Percentiles rank a stretch among this genome's conserved stretches.
phyloP scores from a whole-genome alignment of 2,329 filamentous ascomycete genomes.

The Scedosporium aurantiacum region DNA sequence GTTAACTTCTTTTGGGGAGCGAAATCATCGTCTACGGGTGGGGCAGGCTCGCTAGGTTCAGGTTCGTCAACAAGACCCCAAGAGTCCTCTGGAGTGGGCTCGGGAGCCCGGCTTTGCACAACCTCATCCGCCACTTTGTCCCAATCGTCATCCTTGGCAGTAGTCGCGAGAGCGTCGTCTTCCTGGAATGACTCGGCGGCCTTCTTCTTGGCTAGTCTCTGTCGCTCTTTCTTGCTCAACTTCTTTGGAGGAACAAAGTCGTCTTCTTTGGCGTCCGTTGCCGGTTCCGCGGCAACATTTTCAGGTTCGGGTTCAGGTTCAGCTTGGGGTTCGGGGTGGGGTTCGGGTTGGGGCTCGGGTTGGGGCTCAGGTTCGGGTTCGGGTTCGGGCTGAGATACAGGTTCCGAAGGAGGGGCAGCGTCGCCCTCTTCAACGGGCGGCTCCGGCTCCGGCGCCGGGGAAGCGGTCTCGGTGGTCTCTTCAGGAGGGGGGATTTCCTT shows the following conservation, averaged over 20 bases:
- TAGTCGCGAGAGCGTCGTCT: background rate
- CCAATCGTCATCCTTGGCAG: background rate
- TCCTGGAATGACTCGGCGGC: background rate
- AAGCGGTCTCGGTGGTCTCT: background rate
- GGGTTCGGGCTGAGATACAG: background rate
- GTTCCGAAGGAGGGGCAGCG: background rate
- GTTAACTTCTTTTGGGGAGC: background rate
- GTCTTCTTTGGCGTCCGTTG: conserved; percentile 13
- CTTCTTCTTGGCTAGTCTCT: background rate
- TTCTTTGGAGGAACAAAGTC: conserved; percentile 20
- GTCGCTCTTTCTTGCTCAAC: conserved; percentile 16
- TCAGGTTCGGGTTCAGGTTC: background rate
- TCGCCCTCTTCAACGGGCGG: background rate
- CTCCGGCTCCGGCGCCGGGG: background rate
- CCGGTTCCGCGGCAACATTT: background rate
- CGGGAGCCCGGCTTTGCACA: background rate
- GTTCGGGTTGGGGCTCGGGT: background rate
- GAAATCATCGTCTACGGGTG: background rate
- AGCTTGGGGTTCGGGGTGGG: background rate
- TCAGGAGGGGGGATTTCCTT: conserved; percentile 3
- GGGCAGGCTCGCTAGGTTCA: background rate
- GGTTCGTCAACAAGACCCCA: background rate
- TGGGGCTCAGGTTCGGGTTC: background rate
- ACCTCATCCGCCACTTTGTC: background rate
- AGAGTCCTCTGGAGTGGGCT: background rate